These are phyloP conservation scores for Apodospora peruviana DNA, from an alignment of 495 filamentous ascomycete genomes.

Conservation along the genomic window DNA sequence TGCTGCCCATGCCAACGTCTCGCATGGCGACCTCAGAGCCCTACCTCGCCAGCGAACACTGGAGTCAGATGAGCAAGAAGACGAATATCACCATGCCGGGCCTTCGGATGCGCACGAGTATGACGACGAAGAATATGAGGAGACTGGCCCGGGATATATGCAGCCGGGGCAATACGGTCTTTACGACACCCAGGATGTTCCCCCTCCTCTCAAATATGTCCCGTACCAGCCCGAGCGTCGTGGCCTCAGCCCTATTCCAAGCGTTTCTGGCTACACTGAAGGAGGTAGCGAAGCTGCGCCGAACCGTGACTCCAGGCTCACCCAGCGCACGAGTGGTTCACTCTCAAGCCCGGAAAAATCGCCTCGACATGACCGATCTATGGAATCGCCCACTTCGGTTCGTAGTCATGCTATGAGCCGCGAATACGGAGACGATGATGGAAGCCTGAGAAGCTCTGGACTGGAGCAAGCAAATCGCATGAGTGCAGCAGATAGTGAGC, in stretches of 20 bases:
- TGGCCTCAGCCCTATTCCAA: conserved; percentile 79
- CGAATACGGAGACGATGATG: conserved; percentile 35
- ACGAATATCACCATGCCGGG: conserved; percentile 39
- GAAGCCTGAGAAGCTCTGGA: conserved; percentile 35
- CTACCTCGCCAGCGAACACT: conserved; percentile 34
- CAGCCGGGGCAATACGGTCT: conserved; percentile 44
- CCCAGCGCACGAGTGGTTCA: conserved; percentile 41
- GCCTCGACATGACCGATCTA: conserved; percentile 22
- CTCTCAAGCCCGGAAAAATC: conserved; percentile 36
- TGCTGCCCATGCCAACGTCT: conserved; percentile 45
- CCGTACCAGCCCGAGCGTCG: conserved; percentile 54
- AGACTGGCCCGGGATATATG: conserved; percentile 24
- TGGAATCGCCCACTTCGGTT: conserved; percentile 29
- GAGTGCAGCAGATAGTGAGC: conserved; percentile 65
- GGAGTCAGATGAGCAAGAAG: conserved; percentile 31
- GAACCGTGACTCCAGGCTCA: conserved; percentile 44
- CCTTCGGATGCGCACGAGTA: conserved; percentile 28
- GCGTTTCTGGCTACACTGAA: conserved; percentile 70
- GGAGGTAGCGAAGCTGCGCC: conserved; percentile 42
- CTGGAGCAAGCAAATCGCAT: conserved; percentile 54
- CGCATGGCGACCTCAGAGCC: conserved; percentile 43
- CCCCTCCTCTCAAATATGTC: conserved; percentile 50
- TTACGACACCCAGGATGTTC: conserved; percentile 49
- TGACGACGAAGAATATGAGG: conserved; percentile 41
- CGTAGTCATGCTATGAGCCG: conserved; percentile 36